phyloP scores from a whole-genome alignment of 192 early-diverging fungal genomes.

The Entophlyctis luteolus region DNA sequence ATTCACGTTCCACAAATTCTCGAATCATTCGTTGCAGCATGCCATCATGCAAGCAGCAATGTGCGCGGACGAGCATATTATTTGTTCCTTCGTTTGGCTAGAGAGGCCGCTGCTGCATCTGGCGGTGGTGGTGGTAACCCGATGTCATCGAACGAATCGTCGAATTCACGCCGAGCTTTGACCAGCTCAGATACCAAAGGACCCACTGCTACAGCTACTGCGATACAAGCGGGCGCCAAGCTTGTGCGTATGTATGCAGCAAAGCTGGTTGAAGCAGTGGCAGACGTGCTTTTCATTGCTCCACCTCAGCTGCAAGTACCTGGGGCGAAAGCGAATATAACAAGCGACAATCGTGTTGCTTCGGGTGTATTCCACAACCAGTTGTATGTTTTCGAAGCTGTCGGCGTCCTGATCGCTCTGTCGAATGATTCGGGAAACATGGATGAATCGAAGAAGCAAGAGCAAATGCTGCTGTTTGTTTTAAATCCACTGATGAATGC shows the following conservation, averaged over 20 bases:
- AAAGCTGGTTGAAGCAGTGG: too few relatives aligned
- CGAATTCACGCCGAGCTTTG: too few relatives aligned
- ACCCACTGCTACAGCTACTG: too few relatives aligned
- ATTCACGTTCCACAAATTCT: constrained; percentile 62
- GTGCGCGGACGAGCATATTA: constrained; percentile 83
- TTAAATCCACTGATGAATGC: constrained; percentile 73
- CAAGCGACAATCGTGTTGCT: constrained; percentile 43
- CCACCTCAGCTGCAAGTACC: constrained; percentile 48
- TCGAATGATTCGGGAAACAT: constrained; percentile 58
- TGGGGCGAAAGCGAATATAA: constrained; percentile 41
- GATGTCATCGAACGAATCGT: too few relatives aligned
- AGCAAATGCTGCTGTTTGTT: constrained; percentile 65
- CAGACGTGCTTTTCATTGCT: constrained; percentile 68
- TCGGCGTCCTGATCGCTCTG: constrained; percentile 85
- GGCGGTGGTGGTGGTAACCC: too few relatives aligned
- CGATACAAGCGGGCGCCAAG: too few relatives aligned
- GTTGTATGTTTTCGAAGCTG: constrained; percentile 86
- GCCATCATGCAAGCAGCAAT: constrained; percentile 61
- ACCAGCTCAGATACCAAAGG: too few relatives aligned
- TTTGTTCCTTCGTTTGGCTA: constrained; percentile 79
- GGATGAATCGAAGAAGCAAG: too few relatives aligned
- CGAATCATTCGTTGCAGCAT: constrained; percentile 70
- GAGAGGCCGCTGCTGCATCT: too few relatives aligned
- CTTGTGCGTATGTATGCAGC: too few relatives aligned
- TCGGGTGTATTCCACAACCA: constrained; percentile 76